These are phyloP conservation scores for Yamadazyma oceani DNA, from an alignment of 1,139 yeast genomes.

Conservation along the genomic window DNA sequence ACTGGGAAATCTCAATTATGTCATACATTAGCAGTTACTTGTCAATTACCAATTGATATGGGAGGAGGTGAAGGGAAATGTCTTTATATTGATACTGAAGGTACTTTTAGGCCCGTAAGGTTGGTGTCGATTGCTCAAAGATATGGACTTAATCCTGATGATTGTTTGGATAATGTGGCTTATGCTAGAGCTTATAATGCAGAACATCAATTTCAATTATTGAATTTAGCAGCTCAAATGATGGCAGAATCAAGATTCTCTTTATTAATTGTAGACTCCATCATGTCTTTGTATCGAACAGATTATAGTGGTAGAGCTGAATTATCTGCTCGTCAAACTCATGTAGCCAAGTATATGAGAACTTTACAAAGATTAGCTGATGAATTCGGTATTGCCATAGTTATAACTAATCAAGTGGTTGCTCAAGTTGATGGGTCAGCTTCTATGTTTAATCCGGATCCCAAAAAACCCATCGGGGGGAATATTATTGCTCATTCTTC, in stretches of 20 bases:
- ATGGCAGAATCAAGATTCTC: conserved; percentile 90
- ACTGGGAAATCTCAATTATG: conserved; percentile 97
- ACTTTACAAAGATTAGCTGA: conserved; percentile 91
- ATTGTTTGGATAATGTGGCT: conserved; percentile 93
- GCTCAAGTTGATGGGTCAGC: conserved; percentile 96
- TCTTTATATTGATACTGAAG: conserved; percentile 93
- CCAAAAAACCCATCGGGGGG: conserved; percentile 99
- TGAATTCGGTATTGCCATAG: conserved; percentile 97
- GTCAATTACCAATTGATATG: conserved; percentile 95
- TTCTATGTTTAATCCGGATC: conserved; percentile 86
- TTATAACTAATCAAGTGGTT: conserved; percentile 97
- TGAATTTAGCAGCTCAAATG: conserved; percentile 92
- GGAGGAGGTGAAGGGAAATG: conserved; percentile 99
- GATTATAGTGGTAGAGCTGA: conserved; percentile 97
- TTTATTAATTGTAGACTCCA: conserved; percentile 86
- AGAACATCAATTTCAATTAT: conserved; percentile 86
- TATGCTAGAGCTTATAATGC: conserved; percentile 97
- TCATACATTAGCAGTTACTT: conserved; percentile 94
- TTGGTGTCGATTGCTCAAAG: conserved; percentile 87
- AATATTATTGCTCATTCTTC: conserved; percentile 97
- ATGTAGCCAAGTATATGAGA: conserved; percentile 91
- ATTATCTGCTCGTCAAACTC: conserved; percentile 90
- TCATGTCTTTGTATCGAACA: conserved; percentile 94
- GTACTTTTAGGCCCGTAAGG: conserved; percentile 92
- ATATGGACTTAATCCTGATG: conserved; percentile 91